Base-by-base conservation (phyloP, 441 rosid species). In the Pelargonium australe region DNA sequence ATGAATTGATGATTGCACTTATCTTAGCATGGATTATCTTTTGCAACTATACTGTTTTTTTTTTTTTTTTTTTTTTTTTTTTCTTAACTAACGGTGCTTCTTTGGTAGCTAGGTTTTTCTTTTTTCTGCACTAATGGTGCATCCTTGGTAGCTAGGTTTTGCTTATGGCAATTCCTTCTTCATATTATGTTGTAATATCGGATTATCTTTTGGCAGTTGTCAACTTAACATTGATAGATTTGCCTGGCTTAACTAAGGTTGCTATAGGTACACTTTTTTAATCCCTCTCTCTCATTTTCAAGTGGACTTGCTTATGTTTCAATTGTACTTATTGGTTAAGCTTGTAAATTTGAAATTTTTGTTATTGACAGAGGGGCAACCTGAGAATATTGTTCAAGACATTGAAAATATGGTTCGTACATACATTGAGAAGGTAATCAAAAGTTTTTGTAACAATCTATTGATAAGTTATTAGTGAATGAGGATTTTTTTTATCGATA, bases 161-260 rank as follows among this genome's bases (percentile, higher is more conserved):
- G 10, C 61, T 55, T 17, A 55, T 55, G 16, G 20, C 10, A 14
- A 16, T 5, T 1, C 16, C 16, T 16, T 17, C 16, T 55, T 17
- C 61, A 31, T 55, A 7, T 16, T 55, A 55, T 17, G 6, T 17
- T 9, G 8, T 20, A 51, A 72, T 58, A 20, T 78, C 72, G 69
- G 72, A 23, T 73, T 61, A 68, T 70, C 8, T 55, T 14, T 55
- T 55, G 61, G 75, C 97, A 95, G 99, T 95, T 78, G 99, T 95
- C 82, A 92, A 95, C 77, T 79, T 95, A 81, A 95, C 99, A 63
- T 89, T 95, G 70, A 87, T 95, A 70, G 99, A 95, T 89, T 91
- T 95, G 76, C 99, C 99, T 76, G 99, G 99, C 34, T 86, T 95
- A 95, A 95, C 98, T 2, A 95, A 95, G 86, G 99, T 95, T 77